Percentiles rank a stretch among this genome's conserved stretches.
Conservation (phyloP, 225 moss, liverwort and hornwort species). For the Asterella californica region DNA sequence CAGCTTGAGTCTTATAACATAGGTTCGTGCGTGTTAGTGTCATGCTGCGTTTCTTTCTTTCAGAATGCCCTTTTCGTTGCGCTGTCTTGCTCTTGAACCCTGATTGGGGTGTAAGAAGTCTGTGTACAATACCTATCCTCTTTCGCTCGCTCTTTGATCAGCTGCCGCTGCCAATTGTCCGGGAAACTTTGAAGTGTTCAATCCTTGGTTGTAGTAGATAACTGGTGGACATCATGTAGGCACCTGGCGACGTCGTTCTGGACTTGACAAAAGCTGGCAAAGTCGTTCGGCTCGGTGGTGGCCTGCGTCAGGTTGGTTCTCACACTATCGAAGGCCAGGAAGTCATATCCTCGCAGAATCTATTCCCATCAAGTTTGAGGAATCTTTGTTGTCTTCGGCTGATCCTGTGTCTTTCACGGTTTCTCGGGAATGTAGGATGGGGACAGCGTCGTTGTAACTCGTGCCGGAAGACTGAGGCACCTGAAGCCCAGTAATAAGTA, state of each 20-base stretch:
- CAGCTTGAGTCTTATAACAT: no score
- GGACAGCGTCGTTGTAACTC: constrained; percentile 60
- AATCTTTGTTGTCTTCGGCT: neutral
- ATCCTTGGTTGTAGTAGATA: neutral
- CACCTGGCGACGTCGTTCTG: constrained; percentile 45
- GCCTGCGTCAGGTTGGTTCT: constrained; percentile 40
- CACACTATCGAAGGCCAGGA: neutral
- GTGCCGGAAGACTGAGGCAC: constrained; percentile 63
- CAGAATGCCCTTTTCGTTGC: neutral
- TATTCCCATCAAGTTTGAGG: neutral
- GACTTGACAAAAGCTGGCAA: constrained; percentile 33
- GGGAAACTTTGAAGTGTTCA: no score
- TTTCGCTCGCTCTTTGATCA: neutral
- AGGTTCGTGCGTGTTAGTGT: neutral
- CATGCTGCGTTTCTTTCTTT: neutral
- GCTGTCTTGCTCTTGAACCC: neutral
- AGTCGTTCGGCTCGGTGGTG: constrained; percentile 39
- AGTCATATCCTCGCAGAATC: neutral
- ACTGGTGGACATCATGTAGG: constrained; percentile 12
- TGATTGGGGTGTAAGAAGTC: neutral
- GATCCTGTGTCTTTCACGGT: neutral
- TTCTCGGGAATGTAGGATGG: constrained; percentile 57
- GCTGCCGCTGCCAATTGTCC: neutral
- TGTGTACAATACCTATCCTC: neutral
- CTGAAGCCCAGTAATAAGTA: constrained; percentile 70